Percentiles rank a stretch among this genome's conserved stretches.
These are phyloP conservation scores for Gorgonomyces haynaldii DNA, from an alignment of 192 early-diverging fungal genomes.

Conservation along the genomic window DNA sequence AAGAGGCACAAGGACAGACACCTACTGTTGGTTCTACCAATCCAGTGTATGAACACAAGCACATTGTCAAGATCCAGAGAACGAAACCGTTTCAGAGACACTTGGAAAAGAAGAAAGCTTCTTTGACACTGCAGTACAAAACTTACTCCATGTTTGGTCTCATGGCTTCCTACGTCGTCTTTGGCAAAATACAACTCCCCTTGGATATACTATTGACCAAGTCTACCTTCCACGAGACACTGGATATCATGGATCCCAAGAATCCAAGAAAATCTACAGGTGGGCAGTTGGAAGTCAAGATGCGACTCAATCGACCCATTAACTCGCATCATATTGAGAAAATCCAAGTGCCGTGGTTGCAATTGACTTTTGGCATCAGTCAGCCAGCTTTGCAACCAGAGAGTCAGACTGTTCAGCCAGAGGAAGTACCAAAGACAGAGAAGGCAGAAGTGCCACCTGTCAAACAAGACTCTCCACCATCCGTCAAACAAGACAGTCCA, in stretches of 20 bases:
- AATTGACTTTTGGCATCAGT: slow-evolving; percentile 31
- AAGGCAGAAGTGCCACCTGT: not conserved
- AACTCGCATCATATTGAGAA: slow-evolving; percentile 41
- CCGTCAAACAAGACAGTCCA: too few relatives aligned
- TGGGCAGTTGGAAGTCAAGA: slow-evolving; percentile 50
- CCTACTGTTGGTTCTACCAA: slow-evolving; percentile 23
- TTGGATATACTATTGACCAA: slow-evolving; percentile 49
- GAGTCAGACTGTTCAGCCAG: not conserved
- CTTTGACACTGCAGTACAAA: slow-evolving; percentile 59
- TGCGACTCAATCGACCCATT: slow-evolving; percentile 54
- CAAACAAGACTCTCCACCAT: too few relatives aligned
- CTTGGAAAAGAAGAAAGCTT: slow-evolving; percentile 55
- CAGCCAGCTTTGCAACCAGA: not conserved
- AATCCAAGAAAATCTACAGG: slow-evolving; percentile 51
- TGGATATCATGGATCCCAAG: slow-evolving; percentile 49
- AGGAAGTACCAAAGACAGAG: not conserved
- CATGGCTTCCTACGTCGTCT: slow-evolving; percentile 10
- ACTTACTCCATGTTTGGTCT: slow-evolving; percentile 32
- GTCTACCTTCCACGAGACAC: slow-evolving; percentile 50
- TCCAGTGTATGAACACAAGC: slow-evolving; percentile 47
- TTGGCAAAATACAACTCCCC: slow-evolving; percentile 49
- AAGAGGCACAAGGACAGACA: slow-evolving; percentile 56
- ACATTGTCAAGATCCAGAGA: slow-evolving; percentile 48
- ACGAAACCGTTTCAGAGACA: slow-evolving; percentile 48
- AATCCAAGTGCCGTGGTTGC: slow-evolving; percentile 54